Evolutionary conservation across 2,329 filamentous ascomycete genomes (phyloP), one percentile per base, ranked within the genome.

Genomic region (Colletotrichum aenigma): DNA sequence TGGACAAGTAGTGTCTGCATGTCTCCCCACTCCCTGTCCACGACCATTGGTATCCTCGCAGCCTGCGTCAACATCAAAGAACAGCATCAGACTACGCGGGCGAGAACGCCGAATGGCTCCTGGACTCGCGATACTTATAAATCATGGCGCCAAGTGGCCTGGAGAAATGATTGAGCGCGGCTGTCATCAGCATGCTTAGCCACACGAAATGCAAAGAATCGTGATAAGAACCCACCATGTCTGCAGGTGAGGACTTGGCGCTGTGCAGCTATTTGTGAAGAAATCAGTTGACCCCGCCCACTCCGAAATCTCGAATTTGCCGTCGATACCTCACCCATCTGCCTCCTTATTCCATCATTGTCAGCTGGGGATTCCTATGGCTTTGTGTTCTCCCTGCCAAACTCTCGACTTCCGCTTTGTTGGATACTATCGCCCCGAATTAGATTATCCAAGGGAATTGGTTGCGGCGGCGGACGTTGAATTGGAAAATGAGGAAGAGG

Each of bases 121-220:
- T 48, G 1, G 43, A 7, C 13, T 48, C 43, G 0, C 6, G 43
- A 21, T 21, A 48, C 43, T 48, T 21, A 13, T 13, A 48, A 21
- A 1, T 21, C 3, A 43, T 48, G 0, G n/a, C 0, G 18, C 18
- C 1, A 48, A 6, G 6, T 48, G 43, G 38, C 15, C 10, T 48
- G 43, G 18, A 21, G 9, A 15, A 48, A 3, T 21, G 10, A 48
- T 48, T 48, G n/a, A 10, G 0, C 6, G 2, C 13, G 18, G n/a
- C n/a, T 48, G 5, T 21, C 18, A 6, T 48, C 43, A 21, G 18
- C 18, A 48, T 9, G 10, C 43, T 16, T 12, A 1, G 1, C 15
- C n/a, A 16, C 10, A 10, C 18, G 2, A 6, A n/a, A 43, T n/a
- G 38, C 8, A 10, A 43, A 3, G 18, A 10, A 0, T n/a, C 18